Conservation (phyloP, 2,329 filamentous ascomycete species). For the Fusarium keratoplasticum region DNA sequence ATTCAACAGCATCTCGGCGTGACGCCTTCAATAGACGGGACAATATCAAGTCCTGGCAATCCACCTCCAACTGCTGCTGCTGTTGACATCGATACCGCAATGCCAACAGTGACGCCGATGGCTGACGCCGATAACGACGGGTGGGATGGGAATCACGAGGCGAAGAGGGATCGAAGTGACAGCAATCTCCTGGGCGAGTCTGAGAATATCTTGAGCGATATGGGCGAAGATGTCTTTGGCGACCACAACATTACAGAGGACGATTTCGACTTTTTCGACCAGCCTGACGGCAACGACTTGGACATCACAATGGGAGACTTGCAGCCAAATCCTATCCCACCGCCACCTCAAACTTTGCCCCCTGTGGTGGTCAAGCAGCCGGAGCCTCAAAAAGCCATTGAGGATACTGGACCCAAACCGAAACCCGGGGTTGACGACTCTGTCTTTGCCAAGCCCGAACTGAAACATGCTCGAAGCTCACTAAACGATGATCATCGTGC, state of each 20-base stretch:
- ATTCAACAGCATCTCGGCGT: slow-evolving; percentile 65
- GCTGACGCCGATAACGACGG: slow-evolving; percentile 41
- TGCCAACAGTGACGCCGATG: slow-evolving; percentile 34
- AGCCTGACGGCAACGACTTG: slow-evolving; percentile 57
- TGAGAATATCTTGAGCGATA: slow-evolving; percentile 75
- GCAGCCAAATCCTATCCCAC: slow-evolving; percentile 17
- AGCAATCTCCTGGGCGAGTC: slow-evolving; percentile 59
- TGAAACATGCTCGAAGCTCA: slow-evolving; percentile 68
- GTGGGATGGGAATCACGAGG: slow-evolving; percentile 54
- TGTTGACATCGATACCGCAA: slow-evolving; percentile 45
- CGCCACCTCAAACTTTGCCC: slow-evolving; percentile 16
- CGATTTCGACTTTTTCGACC: slow-evolving; percentile 86
- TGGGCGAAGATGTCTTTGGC: slow-evolving; percentile 77
- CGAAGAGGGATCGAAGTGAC: slow-evolving; percentile 59
- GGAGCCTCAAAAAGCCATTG: slow-evolving; percentile 20
- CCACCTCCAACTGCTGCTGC: slow-evolving; percentile 45
- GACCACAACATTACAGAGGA: slow-evolving; percentile 82
- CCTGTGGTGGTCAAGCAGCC: slow-evolving; percentile 21
- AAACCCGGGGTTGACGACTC: slow-evolving; percentile 42
- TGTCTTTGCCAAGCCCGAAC: slow-evolving; percentile 69
- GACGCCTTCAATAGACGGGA: slow-evolving; percentile 68
- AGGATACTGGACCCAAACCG: slow-evolving; percentile 25
- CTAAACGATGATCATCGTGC: slow-evolving; percentile 55
- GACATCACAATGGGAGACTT: slow-evolving; percentile 48
- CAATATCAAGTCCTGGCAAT: slow-evolving; percentile 67